Evolutionary conservation across 2,329 filamentous ascomycete species (phyloP).

Genomic region (Akanthomyces uredinophilus): DNA sequence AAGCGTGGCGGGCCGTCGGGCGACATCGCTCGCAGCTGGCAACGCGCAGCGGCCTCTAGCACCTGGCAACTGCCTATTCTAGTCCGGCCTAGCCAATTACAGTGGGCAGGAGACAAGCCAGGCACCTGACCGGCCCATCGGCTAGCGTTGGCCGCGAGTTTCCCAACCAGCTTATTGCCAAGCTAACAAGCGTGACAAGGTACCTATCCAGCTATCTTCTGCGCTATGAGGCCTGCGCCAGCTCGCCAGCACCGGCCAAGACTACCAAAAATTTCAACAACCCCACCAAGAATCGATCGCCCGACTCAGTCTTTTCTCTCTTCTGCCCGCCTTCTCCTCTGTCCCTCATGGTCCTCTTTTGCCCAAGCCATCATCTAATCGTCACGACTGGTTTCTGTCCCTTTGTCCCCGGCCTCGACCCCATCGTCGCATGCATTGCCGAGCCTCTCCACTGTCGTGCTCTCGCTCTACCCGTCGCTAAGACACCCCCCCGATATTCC

Average conservation of each 20-base stretch:
- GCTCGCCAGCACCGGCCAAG: background rate
- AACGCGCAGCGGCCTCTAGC: background rate
- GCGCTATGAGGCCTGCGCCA: background rate
- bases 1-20: slow-evolving; percentile 8
- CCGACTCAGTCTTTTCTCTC: background rate
- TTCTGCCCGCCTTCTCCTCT: slow-evolving; percentile 7
- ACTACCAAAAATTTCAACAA: background rate
- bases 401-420: background rate
- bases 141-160: background rate
- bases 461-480: background rate
- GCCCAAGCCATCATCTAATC: background rate
- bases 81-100: background rate
- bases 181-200: too few relatives aligned
- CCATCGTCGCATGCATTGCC: background rate
- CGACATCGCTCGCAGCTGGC: slow-evolving; percentile 1
- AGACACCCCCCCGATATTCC: slow-evolving; percentile 9
- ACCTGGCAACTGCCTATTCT: background rate
- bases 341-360: background rate
- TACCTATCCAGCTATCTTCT: too few relatives aligned
- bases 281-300: slow-evolving; percentile 10
- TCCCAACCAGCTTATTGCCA: background rate
- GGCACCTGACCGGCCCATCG: slow-evolving; percentile 10
- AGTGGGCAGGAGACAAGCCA: background rate
- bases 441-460: background rate
- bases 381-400: background rate